Base-by-base conservation (phyloP, 2,329 filamentous ascomycete species). In the Claviceps arundinis region DNA sequence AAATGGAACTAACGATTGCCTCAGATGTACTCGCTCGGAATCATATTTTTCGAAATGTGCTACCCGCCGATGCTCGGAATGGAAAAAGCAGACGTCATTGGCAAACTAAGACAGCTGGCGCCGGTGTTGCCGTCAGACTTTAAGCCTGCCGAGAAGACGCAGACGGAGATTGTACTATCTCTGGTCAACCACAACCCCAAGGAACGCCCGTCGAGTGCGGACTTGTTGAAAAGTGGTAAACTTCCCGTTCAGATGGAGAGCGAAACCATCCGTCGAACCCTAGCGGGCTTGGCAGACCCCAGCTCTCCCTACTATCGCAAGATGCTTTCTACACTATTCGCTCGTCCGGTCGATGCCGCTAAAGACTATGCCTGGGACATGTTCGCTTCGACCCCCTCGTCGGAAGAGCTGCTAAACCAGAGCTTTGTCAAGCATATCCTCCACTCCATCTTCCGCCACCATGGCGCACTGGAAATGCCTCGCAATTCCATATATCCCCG, bases 11-110 rank as follows among this genome's bases (percentile, higher is more conserved):
- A 26, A 45, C 34, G 2, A 2, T 40, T 13, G 11, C 30, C 34
- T 17, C 52, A 82, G 77, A 97, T 98, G 91, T 98, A 93, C 64
- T 96, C 91, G 0, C 75, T 98, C 43, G 93, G 93, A 0, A 87
- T 98, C 56, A 97, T 98, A 53, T 95, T 98, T 70, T 97, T 96
- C 59, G 93, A 98, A 68, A 98, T 98, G 93, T 94, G 87, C 62
- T 90, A 83, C 57, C 68, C 73, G 37, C 74, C 80, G 0, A 78
- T 84, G 68, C 73, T 83, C 63, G 81, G 80, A 4, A 84, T 84
- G 79, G 76, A 84, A 59, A 76, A 81, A 56, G 78, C 77, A 2
- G 68, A 75, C 50, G 77, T 82, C 4, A 73, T 96, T 30, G 77
- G 84, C 50, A 72, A 77, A 51, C 74, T 96, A 43, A 79, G 88